Conservation (phyloP, 768 basidiomycete genomes). For the Leccinellum luteum region DNA sequence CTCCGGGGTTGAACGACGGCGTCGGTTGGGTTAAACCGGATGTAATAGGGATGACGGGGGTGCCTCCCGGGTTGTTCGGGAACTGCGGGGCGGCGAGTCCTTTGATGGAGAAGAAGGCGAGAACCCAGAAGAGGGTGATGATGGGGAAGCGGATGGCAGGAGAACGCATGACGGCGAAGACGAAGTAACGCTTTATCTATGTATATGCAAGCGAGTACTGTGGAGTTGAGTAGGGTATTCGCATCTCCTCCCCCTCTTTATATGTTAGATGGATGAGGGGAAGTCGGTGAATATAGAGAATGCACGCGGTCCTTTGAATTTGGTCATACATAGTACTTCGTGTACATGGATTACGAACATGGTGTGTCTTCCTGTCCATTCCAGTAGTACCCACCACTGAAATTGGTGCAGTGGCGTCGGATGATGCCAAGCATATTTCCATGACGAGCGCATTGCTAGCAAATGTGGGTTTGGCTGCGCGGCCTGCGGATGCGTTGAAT, state of each 20-base stretch:
- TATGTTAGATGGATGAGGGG: background rate
- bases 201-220: background rate
- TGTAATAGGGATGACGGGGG: background rate
- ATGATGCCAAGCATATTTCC: background rate
- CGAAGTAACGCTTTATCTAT: background rate
- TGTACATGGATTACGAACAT: background rate
- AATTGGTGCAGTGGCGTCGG: no score
- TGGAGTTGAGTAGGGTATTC: background rate
- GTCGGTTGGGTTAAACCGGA: background rate
- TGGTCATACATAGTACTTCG: background rate
- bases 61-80: background rate
- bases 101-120: background rate
- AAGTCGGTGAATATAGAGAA: background rate
- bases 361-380: background rate
- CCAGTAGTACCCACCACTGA: background rate
- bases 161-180: background rate
- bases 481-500: background rate
- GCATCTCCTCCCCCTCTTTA: background rate
- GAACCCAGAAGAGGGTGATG: background rate
- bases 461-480: background rate
- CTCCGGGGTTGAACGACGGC: background rate
- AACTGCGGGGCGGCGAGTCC: background rate
- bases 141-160: background rate
- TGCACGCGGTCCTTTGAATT: background rate
- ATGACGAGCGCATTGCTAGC: background rate